Conservation (phyloP, 345 rosid genomes). For the Populus deltoides region DNA sequence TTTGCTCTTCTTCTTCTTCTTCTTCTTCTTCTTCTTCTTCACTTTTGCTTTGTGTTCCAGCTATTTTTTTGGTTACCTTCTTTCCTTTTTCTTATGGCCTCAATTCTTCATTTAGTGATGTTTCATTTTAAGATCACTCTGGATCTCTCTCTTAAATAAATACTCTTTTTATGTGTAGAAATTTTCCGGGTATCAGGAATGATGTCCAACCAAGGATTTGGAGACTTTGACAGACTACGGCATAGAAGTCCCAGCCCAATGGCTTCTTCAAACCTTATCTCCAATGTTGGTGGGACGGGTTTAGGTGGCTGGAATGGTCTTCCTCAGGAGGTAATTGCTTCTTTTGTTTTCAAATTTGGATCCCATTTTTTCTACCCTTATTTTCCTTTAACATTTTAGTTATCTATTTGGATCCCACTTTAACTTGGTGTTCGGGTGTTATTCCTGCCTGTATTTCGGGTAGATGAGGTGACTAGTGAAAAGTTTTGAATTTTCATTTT, state of each 20-base stretch:
- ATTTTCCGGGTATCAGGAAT: conserved; percentile 75
- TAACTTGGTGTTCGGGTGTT: background rate
- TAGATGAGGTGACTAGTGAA: conserved; percentile 3
- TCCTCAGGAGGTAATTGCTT: conserved; percentile 64
- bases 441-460: conserved; percentile 1
- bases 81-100: background rate
- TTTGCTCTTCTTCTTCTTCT: background rate
- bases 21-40: background rate
- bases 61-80: background rate
- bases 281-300: conserved; percentile 64
- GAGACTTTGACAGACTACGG: conserved; percentile 73
- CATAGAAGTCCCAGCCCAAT: conserved; percentile 97
- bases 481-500: conserved; percentile 10
- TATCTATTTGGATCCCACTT: background rate
- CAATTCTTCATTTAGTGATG: conserved; percentile 1
- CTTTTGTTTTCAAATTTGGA: background rate
- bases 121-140: background rate
- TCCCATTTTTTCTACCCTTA: background rate
- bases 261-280: conserved; percentile 85
- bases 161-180: conserved; percentile 49
- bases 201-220: conserved; percentile 87
- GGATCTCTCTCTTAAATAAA: conserved; percentile 11
- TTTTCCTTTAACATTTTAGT: background rate
- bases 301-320: conserved; percentile 78
- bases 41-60: background rate